phyloP scores from a whole-genome alignment of 768 basidiomycete genomes.

The Trametopsis cervina region DNA sequence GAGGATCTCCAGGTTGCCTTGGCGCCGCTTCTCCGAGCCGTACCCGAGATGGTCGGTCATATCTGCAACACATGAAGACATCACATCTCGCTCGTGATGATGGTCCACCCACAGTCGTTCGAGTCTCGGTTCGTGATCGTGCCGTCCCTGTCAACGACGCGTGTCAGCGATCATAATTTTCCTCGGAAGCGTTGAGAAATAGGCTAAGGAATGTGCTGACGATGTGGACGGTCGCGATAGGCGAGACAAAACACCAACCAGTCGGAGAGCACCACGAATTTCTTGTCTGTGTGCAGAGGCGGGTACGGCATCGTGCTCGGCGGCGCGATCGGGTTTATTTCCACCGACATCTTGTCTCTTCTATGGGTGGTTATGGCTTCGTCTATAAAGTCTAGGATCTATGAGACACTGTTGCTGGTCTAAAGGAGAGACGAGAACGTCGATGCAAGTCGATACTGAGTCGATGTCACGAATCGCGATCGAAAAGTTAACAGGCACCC shows the following conservation, averaged over 20 bases:
- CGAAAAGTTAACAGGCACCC: too few relatives aligned
- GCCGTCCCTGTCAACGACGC: conserved; percentile 59
- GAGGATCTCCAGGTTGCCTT: conserved; percentile 68
- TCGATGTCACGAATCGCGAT: too few relatives aligned
- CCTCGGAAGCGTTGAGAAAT: too few relatives aligned
- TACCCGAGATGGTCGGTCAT: conserved; percentile 89
- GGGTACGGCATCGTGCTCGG: conserved; percentile 76
- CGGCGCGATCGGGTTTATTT: conserved; percentile 23
- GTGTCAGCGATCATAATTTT: too few relatives aligned
- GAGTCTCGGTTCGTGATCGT: conserved; percentile 92
- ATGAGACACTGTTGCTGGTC: too few relatives aligned
- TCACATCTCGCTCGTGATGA: neutral
- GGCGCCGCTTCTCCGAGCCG: conserved; percentile 66
- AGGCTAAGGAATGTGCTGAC: too few relatives aligned
- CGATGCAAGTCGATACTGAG: too few relatives aligned
- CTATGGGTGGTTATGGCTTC: neutral
- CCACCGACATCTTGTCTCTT: conserved; percentile 7
- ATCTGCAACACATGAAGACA: conserved; percentile 38
- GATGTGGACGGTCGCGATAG: too few relatives aligned
- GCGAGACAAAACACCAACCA: conserved; percentile 72
- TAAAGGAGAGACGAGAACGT: too few relatives aligned
- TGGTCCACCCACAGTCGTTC: conserved; percentile 68
- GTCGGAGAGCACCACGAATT: conserved; percentile 83
- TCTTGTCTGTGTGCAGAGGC: conserved; percentile 70
- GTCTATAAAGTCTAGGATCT: neutral